These are phyloP conservation scores for Myxozyma melibiosi DNA, from an alignment of 805 yeast species.

Conservation along the genomic window DNA sequence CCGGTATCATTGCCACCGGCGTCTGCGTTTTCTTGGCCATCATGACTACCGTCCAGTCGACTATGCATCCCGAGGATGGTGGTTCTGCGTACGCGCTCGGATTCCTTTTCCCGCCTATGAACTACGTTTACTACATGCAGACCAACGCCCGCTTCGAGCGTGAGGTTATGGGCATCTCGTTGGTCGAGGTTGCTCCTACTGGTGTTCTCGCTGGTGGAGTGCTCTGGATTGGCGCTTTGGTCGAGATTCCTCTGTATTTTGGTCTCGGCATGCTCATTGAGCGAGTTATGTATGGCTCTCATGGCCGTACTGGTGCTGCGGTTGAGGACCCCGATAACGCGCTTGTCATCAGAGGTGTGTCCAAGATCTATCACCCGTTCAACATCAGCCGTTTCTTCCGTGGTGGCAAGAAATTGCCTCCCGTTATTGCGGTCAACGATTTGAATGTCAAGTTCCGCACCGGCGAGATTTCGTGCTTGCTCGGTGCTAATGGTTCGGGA, in stretches of 20 bases:
- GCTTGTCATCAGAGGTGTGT: conserved; percentile 35
- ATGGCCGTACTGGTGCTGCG: conserved; percentile 25
- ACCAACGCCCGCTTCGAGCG: conserved; percentile 41
- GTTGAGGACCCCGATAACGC: conserved; percentile 31
- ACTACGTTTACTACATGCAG: conserved; percentile 42
- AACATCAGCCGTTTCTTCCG: conserved; percentile 16
- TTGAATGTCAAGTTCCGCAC: conserved; percentile 36
- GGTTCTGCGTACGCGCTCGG: conserved; percentile 40
- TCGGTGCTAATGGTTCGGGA: conserved; percentile 47
- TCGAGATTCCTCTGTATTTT: conserved; percentile 40
- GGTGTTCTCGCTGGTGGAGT: conserved; percentile 33
- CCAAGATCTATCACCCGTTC: conserved; percentile 38
- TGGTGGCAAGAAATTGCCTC: conserved; percentile 18
- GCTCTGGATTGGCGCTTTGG: conserved; percentile 41
- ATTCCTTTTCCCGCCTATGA: conserved; percentile 43
- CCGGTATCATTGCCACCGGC: conserved; percentile 43
- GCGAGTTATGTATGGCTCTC: conserved; percentile 36
- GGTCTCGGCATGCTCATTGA: conserved; percentile 38
- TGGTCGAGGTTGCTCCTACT: conserved; percentile 39
- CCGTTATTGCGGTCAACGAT: conserved; percentile 41
- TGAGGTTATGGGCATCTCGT: conserved; percentile 32
- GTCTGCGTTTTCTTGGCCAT: conserved; percentile 41
- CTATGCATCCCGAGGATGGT: conserved; percentile 34
- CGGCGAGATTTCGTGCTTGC: conserved; percentile 42
- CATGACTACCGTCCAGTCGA: conserved; percentile 40